A percentile compares a stretch with the other conserved stretches of the same genome.
These are phyloP conservation scores for Chondrostereum purpureum DNA, from an alignment of 1,284 basidiomycete genomes.

Conservation along the genomic window DNA sequence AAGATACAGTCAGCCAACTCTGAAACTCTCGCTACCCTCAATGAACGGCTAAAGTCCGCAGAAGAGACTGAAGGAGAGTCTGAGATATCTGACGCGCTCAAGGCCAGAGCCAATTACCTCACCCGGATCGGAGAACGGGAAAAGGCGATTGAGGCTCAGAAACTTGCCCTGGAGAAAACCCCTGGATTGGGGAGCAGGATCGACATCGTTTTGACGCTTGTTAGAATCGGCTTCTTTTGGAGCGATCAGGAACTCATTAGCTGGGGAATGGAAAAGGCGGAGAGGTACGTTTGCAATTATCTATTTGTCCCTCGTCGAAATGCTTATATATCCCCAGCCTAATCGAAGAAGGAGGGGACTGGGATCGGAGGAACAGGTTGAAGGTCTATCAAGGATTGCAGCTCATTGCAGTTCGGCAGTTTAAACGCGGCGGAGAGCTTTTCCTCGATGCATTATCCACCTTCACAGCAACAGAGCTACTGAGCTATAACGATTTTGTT, in stretches of 20 bases:
- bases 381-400: conserved; percentile 94
- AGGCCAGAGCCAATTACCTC: conserved; percentile 82
- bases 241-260: conserved; percentile 74
- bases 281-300: conserved; percentile 69
- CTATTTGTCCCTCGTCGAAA: not conserved
- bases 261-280: conserved; percentile 73
- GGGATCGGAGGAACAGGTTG: conserved; percentile 93
- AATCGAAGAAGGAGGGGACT: conserved; percentile 95
- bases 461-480: conserved; percentile 72
- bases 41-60: conserved; percentile 78
- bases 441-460: conserved; percentile 79
- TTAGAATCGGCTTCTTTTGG: conserved; percentile 91
- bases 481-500: conserved; percentile 91
- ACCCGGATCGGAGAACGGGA: conserved; percentile 94
- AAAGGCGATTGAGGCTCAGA: conserved; percentile 71
- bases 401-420: conserved; percentile 80
- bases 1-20: conserved; percentile 73
- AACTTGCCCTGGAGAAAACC: conserved; percentile 86
- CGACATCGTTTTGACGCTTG: conserved; percentile 86
- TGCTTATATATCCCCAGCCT: conserved; percentile 42
- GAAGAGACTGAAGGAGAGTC: conserved; percentile 91
- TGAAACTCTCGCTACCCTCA: conserved; percentile 71
- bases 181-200: conserved; percentile 91
- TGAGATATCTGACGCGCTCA: conserved; percentile 85
- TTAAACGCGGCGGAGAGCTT: conserved; percentile 62